Percentiles rank a stretch among this genome's conserved stretches.
These are phyloP conservation scores for Lipomyces orientalis DNA, from an alignment of 805 yeast genomes.

Conservation along the genomic window DNA sequence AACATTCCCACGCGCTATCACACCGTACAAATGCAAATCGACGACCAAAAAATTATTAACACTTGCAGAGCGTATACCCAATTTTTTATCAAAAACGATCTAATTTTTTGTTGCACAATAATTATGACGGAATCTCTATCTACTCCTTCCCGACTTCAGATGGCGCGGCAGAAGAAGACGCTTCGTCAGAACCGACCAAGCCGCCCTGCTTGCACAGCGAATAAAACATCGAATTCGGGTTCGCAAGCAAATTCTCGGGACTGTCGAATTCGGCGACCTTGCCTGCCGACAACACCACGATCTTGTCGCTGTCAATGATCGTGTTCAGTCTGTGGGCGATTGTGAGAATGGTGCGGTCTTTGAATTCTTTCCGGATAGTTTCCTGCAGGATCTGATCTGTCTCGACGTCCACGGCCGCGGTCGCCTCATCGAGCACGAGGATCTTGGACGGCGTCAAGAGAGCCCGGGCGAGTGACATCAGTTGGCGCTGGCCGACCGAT, in stretches of 20 bases:
- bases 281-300: conserved; percentile 77
- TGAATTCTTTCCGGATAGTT: conserved; percentile 75
- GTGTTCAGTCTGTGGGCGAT: conserved; percentile 92
- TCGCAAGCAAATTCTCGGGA: conserved; percentile 69
- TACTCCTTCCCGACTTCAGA: conserved; percentile 16
- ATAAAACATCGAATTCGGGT: conserved; percentile 73
- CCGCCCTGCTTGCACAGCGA: conserved; percentile 86
- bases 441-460: conserved; percentile 75
- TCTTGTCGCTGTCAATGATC: conserved; percentile 80
- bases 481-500: conserved; percentile 87
- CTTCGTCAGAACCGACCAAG: conserved; percentile 32
- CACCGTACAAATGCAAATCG: background rate
- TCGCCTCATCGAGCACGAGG: conserved; percentile 85
- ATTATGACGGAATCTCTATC: background rate
- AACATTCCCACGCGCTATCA: background rate
- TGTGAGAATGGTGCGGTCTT: conserved; percentile 78
- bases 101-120: background rate
- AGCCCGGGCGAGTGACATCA: conserved; percentile 83
- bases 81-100: too few species aligned
- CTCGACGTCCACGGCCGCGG: conserved; percentile 87
- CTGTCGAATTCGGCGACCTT: conserved; percentile 76
- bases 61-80: background rate
- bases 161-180: background rate
- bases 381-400: conserved; percentile 81
- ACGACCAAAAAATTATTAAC: background rate